Evolutionary conservation across 108 stramenopile genomes (phyloP), one percentile per base, ranked within the genome.

Genomic region (Fragilariopsis cylindrus): DNA sequence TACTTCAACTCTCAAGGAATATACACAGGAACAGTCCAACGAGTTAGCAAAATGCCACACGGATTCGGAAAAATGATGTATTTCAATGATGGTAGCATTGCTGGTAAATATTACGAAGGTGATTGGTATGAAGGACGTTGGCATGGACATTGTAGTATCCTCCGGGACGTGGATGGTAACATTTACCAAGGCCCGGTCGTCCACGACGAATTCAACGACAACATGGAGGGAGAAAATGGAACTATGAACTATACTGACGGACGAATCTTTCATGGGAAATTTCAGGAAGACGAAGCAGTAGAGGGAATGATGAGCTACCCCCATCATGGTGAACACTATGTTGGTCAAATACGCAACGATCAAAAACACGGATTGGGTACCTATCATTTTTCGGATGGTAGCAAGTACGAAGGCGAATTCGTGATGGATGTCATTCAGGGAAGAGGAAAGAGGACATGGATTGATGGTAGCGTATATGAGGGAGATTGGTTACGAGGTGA

Each of bases 401-500:
- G 70, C 18, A 11, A 11, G 7, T 82, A 82, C 40, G 68, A 75
- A 46, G 82, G 82, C 12, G 49, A 79, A 21, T 69, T 58, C 7
- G 66, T 67, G 12, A 71, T 52, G 44, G 65, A 70, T 48, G 19
- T 68, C 16, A 79, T 82, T 47, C 55, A 82, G n/a, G 82, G 82
- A 15, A 44, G 69, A 39, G 82, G 82, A 53, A 83, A 78, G 71
- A 81, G 81, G 79, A 76, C 72, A 53, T 82, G 82, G 81, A 71
- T 55, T 19, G 85, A 85, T 69, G 85, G 85, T 56, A 81, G 85
- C 19, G 77, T 72, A 72, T 85, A 85, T 48, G 75, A 79, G 21
- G 84, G 84, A 48, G 78, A 85, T 44, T 85, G 84, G 84, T 53
- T 40, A 16, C 69, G 78, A 45, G 84, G 84, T 18, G 78, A 81